phyloP scores from a whole-genome alignment of 345 rosid species.

The Populus alba region DNA sequence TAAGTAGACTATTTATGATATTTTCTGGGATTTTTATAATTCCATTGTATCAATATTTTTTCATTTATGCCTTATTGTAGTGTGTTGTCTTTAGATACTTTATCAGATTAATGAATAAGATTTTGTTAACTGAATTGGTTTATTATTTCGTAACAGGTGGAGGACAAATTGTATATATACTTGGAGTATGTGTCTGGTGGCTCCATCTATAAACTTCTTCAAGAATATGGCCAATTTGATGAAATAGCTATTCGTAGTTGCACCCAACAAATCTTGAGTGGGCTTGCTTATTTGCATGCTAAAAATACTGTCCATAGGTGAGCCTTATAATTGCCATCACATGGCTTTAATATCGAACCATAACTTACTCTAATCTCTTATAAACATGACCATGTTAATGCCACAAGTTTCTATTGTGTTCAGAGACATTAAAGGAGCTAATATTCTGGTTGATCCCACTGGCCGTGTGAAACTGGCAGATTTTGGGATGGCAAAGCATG shows the following conservation, averaged over 20 bases:
- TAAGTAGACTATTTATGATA: background rate
- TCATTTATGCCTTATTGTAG: background rate
- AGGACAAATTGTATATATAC: slow-evolving; percentile 62
- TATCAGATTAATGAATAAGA: background rate
- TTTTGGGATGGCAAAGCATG: slow-evolving; percentile 91
- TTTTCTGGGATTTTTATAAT: background rate
- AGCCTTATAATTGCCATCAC: slow-evolving; percentile 1
- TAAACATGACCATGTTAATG: background rate
- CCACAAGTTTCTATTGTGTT: background rate
- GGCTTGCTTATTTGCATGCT: slow-evolving; percentile 67
- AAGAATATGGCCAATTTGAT: slow-evolving; percentile 68
- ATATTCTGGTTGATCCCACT: slow-evolving; percentile 66
- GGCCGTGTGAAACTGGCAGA: slow-evolving; percentile 81
- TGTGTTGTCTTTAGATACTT: no score
- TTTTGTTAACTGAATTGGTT: background rate
- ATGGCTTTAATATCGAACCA: background rate
- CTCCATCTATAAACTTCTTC: slow-evolving; percentile 73
- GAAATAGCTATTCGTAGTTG: slow-evolving; percentile 64
- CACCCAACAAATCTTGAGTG: slow-evolving; percentile 71
- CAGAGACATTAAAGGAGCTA: slow-evolving; percentile 85
- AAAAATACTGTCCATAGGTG: slow-evolving; percentile 72
- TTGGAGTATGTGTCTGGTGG: slow-evolving; percentile 82
- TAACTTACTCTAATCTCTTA: background rate
- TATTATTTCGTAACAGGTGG: slow-evolving; percentile 42
- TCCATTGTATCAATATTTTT: background rate